Evolutionary conservation across 108 stramenopile genomes (phyloP), one percentile per base, ranked within the genome.

Genomic region (Nitzschia sp.): DNA sequence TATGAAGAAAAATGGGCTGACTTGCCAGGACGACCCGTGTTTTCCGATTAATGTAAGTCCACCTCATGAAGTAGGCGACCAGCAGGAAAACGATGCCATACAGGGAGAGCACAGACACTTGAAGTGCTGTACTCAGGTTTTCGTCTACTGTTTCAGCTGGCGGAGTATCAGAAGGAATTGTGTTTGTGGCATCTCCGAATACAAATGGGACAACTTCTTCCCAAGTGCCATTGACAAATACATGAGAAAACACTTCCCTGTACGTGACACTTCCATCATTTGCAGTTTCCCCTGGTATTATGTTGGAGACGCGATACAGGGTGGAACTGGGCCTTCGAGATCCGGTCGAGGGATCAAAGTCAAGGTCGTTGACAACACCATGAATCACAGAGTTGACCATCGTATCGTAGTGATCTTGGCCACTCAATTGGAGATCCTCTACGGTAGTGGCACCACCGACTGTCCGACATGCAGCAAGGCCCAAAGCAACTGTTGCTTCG

Each of bases 401-500:
- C n/a, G 51, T 43, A 7, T 80, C 29, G 53, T 63, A 87, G 12
- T 73, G 79, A 15, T 65, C 43, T 21, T 57, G 29, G 6, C 86
- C 86, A 6, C 41, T 65, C 22, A 87, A 69, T 7, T 10, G 63
- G 26, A 57, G 24, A 54, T 29, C 52, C 9, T 73, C 42, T 48
- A 17, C 6, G 0, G 58, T 42, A 26, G 10, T 22, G 21, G 10
- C 50, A 15, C 3, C n/a, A n/a, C 52, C 51, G 2, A 51, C 38
- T 19, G 59, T 65, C 0, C 44, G 24, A 40, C 79, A 80, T 14
- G 80, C 84, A 17, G 84, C 70, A 8, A 88, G 53, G 15, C 87
- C 87, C 11, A 85, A 40, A 22, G 67, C 75, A 55, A 87, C 75
- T 8, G 78, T 58, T 21, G 87, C 78, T 66, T 88, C 87, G 58